Conservation (phyloP, 2,329 filamentous ascomycete species). For the Cadophora sp. region DNA sequence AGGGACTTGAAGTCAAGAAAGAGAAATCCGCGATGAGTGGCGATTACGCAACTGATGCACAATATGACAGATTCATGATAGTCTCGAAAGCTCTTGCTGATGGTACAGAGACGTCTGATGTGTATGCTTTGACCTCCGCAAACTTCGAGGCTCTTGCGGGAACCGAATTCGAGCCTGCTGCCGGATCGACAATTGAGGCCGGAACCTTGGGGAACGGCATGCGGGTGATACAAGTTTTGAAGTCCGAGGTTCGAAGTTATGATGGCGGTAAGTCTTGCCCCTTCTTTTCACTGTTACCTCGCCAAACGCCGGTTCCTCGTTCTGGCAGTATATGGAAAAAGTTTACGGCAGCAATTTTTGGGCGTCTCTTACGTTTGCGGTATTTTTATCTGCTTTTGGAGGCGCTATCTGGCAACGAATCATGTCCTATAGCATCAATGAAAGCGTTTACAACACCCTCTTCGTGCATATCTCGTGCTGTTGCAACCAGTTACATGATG, state of each 20-base stretch:
- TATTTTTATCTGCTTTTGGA: slow-evolving; percentile 37
- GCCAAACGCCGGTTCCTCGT: background rate
- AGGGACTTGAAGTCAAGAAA: slow-evolving; percentile 56
- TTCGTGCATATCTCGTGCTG: slow-evolving; percentile 39
- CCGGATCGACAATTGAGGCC: slow-evolving; percentile 85
- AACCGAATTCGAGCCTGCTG: slow-evolving; percentile 90
- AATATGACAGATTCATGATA: slow-evolving; percentile 83
- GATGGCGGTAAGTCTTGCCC: slow-evolving; percentile 73
- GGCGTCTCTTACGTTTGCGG: slow-evolving; percentile 18
- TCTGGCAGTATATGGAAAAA: slow-evolving; percentile 14
- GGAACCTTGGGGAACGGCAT: slow-evolving; percentile 81
- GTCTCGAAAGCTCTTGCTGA: slow-evolving; percentile 70
- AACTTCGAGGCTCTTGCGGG: slow-evolving; percentile 78
- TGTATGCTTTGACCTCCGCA: slow-evolving; percentile 76
- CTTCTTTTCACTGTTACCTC: slow-evolving; percentile 31
- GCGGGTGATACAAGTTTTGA: slow-evolving; percentile 86
- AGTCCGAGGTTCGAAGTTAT: slow-evolving; percentile 87
- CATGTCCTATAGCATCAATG: slow-evolving; percentile 50
- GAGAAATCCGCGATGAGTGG: slow-evolving; percentile 54
- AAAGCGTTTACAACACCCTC: slow-evolving; percentile 44
- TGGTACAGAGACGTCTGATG: slow-evolving; percentile 77
- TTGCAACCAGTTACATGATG: slow-evolving; percentile 28
- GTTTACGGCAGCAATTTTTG: slow-evolving; percentile 10
- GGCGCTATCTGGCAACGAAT: slow-evolving; percentile 44
- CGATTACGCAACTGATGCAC: slow-evolving; percentile 63